Conservation (phyloP, 768 basidiomycete species). For the Mycena pura region DNA sequence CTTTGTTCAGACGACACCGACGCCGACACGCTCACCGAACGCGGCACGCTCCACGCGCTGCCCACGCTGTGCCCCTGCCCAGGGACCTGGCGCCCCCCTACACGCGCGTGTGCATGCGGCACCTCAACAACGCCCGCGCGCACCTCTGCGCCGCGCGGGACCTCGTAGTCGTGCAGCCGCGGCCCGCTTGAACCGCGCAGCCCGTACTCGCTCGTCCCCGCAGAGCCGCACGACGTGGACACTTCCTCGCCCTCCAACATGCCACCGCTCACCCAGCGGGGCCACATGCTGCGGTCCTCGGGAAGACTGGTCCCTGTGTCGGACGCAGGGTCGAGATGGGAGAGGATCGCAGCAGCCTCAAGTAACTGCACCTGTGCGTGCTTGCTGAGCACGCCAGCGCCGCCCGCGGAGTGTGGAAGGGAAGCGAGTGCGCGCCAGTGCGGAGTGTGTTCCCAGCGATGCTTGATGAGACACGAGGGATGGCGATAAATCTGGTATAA, state of each 20-base stretch:
- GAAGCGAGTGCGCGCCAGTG: slow-evolving; percentile 76
- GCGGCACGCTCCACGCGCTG: slow-evolving; percentile 60
- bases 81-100: slow-evolving; percentile 39
- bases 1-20: slow-evolving; percentile 42
- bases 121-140: slow-evolving; percentile 60
- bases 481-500: slow-evolving; percentile 78
- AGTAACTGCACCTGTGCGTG: slow-evolving; percentile 97
- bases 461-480: slow-evolving; percentile 94
- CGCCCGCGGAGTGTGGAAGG: slow-evolving; percentile 10
- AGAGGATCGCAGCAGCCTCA: slow-evolving; percentile 96
- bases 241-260: slow-evolving; percentile 44
- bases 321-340: slow-evolving; percentile 75
- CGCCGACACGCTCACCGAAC: slow-evolving; percentile 56
- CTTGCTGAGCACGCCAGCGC: slow-evolving; percentile 64
- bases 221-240: neutral
- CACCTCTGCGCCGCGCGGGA: slow-evolving; percentile 45
- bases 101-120: slow-evolving; percentile 60
- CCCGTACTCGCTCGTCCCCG: slow-evolving; percentile 45
- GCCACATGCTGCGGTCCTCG: slow-evolving; percentile 94
- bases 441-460: slow-evolving; percentile 97
- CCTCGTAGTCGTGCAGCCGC: slow-evolving; percentile 69
- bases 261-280: slow-evolving; percentile 79
- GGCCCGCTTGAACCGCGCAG: slow-evolving; percentile 49
- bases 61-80: slow-evolving; percentile 22
- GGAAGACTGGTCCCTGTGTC: slow-evolving; percentile 80